These are phyloP conservation scores for Arthrobotrys sphaeroides DNA, from an alignment of 2,329 filamentous ascomycete species.

Conservation along the genomic window DNA sequence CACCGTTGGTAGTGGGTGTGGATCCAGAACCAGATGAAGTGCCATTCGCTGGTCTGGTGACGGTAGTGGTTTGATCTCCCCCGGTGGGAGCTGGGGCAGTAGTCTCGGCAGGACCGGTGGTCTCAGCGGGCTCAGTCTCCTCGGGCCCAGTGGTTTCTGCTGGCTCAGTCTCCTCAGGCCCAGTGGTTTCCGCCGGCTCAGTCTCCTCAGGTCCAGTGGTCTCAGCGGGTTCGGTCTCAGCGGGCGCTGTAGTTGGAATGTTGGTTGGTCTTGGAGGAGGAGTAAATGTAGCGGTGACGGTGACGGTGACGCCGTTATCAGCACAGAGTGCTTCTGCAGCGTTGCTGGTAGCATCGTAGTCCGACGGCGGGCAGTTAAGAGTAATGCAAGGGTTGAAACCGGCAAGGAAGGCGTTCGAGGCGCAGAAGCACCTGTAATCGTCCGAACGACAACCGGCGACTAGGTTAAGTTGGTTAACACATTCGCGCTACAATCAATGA, in stretches of 20 bases:
- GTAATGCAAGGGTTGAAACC: conserved; percentile 25
- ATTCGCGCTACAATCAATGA: not conserved
- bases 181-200: not conserved
- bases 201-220: not conserved
- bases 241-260: not conserved
- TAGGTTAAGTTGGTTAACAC: conserved; percentile 21
- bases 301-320: conserved; percentile 26
- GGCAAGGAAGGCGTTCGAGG: conserved; percentile 17
- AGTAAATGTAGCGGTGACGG: conserved; percentile 29
- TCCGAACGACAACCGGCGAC: conserved; percentile 1
- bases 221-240: not conserved
- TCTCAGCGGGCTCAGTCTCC: not conserved
- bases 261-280: conserved; percentile 5
- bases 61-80: not conserved
- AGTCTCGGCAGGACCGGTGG: not conserved
- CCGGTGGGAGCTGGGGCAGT: not conserved
- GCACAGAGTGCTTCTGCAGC: conserved; percentile 23
- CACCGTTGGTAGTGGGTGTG: conserved; percentile 29
- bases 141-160: conserved; percentile 7
- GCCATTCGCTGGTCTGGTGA: conserved; percentile 1
- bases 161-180: not conserved
- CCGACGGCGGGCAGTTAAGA: not conserved
- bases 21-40: conserved; percentile 28
- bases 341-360: conserved; percentile 16
- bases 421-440: conserved; percentile 30